Base-by-base conservation (phyloP, 371 early-diverging fungal species). In the Rhizomucor pusillus region DNA sequence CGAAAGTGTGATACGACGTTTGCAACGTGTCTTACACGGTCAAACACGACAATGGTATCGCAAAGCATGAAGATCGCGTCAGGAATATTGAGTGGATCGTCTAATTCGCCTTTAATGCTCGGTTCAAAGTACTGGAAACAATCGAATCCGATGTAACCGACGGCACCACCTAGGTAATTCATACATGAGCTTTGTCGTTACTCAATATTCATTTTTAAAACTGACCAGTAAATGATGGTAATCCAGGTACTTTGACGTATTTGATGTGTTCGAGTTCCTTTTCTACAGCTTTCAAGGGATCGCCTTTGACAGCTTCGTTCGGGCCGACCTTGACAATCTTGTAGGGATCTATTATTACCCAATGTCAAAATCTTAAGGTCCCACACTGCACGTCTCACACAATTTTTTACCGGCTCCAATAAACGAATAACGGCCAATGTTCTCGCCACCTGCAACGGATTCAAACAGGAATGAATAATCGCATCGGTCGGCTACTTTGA, bases 121-220 rank as follows among this genome's bases (percentile, higher is more conserved):
- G 97, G 96, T 72, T 98, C 98, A 83, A 98, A 98, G 63, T 93
- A 90, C 62, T 92, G 88, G 33, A 93, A 90, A 59, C 97, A 97
- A 69, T 98, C 98, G 75, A 93, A 98, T 16, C 91, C 81, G 48
- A 98, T 89, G 69, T 94, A 98, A 13, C 98, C 98, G 36, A 98
- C 89, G 16, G 97, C 98, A 33, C 98, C 98, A 63, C 97, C 94
- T 74, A 55, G 14, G 33, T 23, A 46, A 24, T 41, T 44, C 9
- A 35, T 12, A 18, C 5, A 35, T 18, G 4, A 19, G 12, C 16
- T 11, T 6, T 7, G 12, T n/a, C n/a, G 7, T 44, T 18, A 29
- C 29, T 11, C 33, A 43, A 13, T 29, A 12, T 50, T 50, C 20
- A 13, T 37, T 24, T 37, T 16, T 18, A 10, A 19, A 13, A 16